Percentiles rank a stretch among this genome's conserved stretches.
phyloP scores from a whole-genome alignment of 768 basidiomycete genomes.

The Xerocomus potaroensis region DNA sequence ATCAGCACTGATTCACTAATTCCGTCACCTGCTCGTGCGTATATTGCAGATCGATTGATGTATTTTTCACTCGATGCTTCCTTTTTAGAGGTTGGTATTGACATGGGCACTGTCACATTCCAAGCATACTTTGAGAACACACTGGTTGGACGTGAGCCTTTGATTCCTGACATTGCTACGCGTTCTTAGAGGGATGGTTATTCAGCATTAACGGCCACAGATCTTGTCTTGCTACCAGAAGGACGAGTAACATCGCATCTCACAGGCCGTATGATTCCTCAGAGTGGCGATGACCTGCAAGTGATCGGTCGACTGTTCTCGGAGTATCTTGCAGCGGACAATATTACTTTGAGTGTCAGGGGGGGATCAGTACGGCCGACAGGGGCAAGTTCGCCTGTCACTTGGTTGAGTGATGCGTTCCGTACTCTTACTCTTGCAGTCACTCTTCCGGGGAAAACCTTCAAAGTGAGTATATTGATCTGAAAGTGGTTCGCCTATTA shows the following conservation, averaged over 20 bases:
- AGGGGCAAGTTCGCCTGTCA: constrained; percentile 47
- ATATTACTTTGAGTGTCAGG: constrained; percentile 54
- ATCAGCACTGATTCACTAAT: constrained; percentile 65
- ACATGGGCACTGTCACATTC: constrained; percentile 63
- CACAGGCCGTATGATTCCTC: constrained; percentile 60
- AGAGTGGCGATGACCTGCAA: constrained; percentile 50
- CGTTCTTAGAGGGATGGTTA: not conserved
- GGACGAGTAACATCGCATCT: constrained; percentile 49
- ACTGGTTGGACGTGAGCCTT: constrained; percentile 55
- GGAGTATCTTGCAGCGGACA: constrained; percentile 57
- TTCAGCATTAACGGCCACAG: constrained; percentile 48
- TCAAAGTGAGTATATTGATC: constrained; percentile 34
- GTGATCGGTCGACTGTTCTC: constrained; percentile 63
- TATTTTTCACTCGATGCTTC: constrained; percentile 10
- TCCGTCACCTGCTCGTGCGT: constrained; percentile 63
- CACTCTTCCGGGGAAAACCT: constrained; percentile 56
- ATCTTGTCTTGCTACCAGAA: constrained; percentile 48
- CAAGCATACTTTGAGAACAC: constrained; percentile 53
- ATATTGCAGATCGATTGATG: not conserved
- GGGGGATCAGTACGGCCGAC: constrained; percentile 60
- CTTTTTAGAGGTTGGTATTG: constrained; percentile 58
- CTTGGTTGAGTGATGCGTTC: constrained; percentile 70
- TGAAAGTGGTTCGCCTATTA: not conserved
- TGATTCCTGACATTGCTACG: not conserved
- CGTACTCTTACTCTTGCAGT: constrained; percentile 59